Percentiles rank a stretch among this genome's conserved stretches.
Evolutionary conservation across 176 grass and related monocot genomes (phyloP).

Genomic region (Cymbopogon citratus): DNA sequence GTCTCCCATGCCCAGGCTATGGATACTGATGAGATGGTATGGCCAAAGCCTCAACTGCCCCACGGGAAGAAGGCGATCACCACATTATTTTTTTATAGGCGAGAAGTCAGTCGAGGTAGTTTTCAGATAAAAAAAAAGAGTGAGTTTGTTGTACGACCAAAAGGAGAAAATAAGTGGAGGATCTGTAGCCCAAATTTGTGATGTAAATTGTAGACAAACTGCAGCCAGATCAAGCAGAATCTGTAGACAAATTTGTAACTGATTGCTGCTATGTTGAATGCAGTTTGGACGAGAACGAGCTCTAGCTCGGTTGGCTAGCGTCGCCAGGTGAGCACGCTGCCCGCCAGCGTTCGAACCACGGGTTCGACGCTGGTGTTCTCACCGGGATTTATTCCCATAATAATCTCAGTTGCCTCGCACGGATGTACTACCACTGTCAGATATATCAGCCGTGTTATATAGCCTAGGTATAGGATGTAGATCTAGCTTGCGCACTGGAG

Average conservation of each 20-base stretch:
- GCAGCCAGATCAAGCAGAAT: neutral
- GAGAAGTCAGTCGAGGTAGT: conserved; percentile 13
- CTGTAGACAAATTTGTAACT: conserved; percentile 4
- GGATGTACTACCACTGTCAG: too few species aligned
- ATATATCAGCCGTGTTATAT: too few species aligned
- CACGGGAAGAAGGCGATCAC: neutral
- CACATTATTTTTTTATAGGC: conserved; percentile 29
- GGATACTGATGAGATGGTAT: conserved; percentile 50
- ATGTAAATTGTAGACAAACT: conserved; percentile 19
- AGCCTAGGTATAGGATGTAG: too few species aligned
- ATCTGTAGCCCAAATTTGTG: conserved; percentile 1
- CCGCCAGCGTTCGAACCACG: too few species aligned
- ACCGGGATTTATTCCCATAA: too few species aligned
- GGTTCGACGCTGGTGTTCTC: too few species aligned
- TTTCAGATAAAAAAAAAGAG: conserved; percentile 2
- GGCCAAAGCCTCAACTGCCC: neutral
- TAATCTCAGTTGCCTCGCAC: too few species aligned
- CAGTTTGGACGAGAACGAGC: neutral
- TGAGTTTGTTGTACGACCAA: neutral
- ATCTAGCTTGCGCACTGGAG: too few species aligned
- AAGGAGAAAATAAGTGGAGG: conserved; percentile 28
- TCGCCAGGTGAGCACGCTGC: too few species aligned
- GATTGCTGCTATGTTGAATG: neutral
- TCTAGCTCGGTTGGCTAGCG: too few species aligned
- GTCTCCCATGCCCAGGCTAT: conserved; percentile 34